Conservation (phyloP, 192 early-diverging fungal species). For the Phlyctochytrium planicorne region DNA sequence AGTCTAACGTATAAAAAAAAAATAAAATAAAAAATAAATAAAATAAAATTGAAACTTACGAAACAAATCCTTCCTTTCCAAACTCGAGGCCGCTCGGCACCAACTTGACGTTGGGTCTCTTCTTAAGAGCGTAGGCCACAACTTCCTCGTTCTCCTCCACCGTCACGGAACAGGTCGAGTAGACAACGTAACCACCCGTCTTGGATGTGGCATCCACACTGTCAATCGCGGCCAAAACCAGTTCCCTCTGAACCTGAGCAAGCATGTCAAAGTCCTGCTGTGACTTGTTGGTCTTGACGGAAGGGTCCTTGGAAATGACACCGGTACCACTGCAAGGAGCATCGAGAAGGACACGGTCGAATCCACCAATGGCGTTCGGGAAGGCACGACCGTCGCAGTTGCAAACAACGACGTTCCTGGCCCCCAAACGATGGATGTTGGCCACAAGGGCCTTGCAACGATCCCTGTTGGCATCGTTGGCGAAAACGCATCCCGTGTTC, state of each 20-base stretch:
- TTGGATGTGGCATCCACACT: constrained; percentile 88
- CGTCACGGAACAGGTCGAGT: constrained; percentile 97
- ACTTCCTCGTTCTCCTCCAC: constrained; percentile 98
- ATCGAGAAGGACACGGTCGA: constrained; percentile 95
- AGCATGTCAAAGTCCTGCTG: constrained; percentile 91
- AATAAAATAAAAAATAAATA: constrained; percentile 1
- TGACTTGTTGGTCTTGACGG: constrained; percentile 92
- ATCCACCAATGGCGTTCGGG: constrained; percentile 94
- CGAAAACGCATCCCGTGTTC: constrained; percentile 96
- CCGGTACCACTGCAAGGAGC: constrained; percentile 99
- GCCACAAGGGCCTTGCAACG: constrained; percentile 87
- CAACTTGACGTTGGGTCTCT: constrained; percentile 92
- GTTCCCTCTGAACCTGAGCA: constrained; percentile 92
- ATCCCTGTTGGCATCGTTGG: constrained; percentile 96
- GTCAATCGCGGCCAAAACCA: constrained; percentile 96
- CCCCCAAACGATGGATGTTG: constrained; percentile 87
- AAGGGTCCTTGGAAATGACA: constrained; percentile 97
- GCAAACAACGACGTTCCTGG: constrained; percentile 85
- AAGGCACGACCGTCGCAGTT: constrained; percentile 98
- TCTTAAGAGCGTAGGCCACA: constrained; percentile 90
- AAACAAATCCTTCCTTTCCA: constrained; percentile 87
- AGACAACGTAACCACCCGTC: constrained; percentile 96
- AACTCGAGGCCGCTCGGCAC: constrained; percentile 89
- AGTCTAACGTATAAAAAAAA: constrained; percentile 10
- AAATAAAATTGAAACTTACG: constrained; percentile 37